Percentiles rank a stretch among this genome's conserved stretches.
These are phyloP conservation scores for Ogataea polymorpha DNA, from an alignment of 805 yeast genomes.

Conservation along the genomic window DNA sequence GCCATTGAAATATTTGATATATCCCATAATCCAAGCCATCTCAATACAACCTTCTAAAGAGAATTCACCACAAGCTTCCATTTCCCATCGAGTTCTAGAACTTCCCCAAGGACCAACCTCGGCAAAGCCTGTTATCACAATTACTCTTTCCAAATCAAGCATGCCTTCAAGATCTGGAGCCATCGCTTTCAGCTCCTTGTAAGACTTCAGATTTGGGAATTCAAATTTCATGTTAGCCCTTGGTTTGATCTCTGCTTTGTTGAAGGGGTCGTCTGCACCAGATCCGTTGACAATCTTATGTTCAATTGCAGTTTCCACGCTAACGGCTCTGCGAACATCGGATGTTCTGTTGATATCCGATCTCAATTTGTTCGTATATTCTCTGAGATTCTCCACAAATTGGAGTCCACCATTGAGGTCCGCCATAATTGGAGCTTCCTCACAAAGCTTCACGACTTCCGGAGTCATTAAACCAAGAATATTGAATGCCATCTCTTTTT, in stretches of 20 bases:
- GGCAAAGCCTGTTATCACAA: constrained; percentile 96
- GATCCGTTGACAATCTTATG: constrained; percentile 83
- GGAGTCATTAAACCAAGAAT: constrained; percentile 91
- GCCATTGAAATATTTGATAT: constrained; percentile 93
- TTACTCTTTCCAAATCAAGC: constrained; percentile 85
- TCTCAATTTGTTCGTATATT: constrained; percentile 77
- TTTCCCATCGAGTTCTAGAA: constrained; percentile 98
- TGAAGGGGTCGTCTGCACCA: constrained; percentile 80
- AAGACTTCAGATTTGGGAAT: constrained; percentile 85
- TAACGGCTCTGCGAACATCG: constrained; percentile 92
- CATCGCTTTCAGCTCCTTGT: constrained; percentile 63
- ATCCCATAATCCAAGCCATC: constrained; percentile 99
- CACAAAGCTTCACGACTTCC: constrained; percentile 79
- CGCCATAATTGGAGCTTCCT: constrained; percentile 93
- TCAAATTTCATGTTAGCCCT: constrained; percentile 92
- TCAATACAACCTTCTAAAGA: constrained; percentile 97
- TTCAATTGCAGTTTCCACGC: constrained; percentile 89
- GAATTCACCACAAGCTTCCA: constrained; percentile 94
- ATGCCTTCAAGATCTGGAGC: constrained; percentile 83
- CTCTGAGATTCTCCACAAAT: constrained; percentile 87
- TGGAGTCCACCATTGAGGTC: constrained; percentile 99
- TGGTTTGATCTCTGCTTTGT: constrained; percentile 77
- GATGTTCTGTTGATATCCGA: constrained; percentile 73
- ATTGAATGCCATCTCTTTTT: constrained; percentile 99
- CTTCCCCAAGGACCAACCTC: constrained; percentile 99